phyloP scores from a whole-genome alignment of 2,329 filamentous ascomycete species.

The Diaporthe citri region DNA sequence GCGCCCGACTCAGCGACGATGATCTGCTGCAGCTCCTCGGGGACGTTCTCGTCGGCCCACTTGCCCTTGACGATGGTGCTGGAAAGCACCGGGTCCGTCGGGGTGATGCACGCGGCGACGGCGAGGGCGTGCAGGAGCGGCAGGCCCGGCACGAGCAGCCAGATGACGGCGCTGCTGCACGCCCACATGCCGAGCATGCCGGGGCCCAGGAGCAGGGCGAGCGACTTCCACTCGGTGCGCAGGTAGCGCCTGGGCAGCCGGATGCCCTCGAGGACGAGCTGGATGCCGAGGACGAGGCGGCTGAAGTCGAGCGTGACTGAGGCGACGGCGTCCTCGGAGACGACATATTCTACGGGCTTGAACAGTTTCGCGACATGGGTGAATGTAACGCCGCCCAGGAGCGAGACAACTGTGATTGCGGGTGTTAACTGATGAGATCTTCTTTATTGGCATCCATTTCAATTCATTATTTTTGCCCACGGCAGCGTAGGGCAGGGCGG shows the following conservation, averaged over 20 bases:
- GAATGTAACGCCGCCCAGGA: conserved; percentile 84
- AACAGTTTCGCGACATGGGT: conserved; percentile 83
- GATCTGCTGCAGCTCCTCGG: conserved; percentile 82
- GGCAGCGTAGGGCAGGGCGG: too few species aligned
- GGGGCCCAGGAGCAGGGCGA: conserved; percentile 82
- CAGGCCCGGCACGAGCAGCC: conserved; percentile 78
- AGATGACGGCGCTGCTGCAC: conserved; percentile 80
- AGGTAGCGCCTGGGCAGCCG: conserved; percentile 89
- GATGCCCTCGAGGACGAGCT: conserved; percentile 88
- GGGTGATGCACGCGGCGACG: conserved; percentile 88
- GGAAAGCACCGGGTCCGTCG: conserved; percentile 88
- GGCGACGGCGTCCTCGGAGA: conserved; percentile 70
- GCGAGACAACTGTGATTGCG: conserved; percentile 76
- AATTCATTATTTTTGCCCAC: rapidly evolving
- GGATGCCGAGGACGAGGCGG: conserved; percentile 87
- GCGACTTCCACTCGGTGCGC: conserved; percentile 80
- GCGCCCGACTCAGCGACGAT: conserved; percentile 87
- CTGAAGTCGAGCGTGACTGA: conserved; percentile 86
- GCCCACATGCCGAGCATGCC: conserved; percentile 92
- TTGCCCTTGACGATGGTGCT: conserved; percentile 94
- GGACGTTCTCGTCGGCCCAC: conserved; percentile 92
- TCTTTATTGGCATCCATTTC: background rate
- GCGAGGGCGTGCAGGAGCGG: conserved; percentile 83
- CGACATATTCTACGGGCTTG: conserved; percentile 80
- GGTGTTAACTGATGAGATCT: background rate